Conservation (phyloP, 495 filamentous ascomycete species). For the Penicillium odoratum region DNA sequence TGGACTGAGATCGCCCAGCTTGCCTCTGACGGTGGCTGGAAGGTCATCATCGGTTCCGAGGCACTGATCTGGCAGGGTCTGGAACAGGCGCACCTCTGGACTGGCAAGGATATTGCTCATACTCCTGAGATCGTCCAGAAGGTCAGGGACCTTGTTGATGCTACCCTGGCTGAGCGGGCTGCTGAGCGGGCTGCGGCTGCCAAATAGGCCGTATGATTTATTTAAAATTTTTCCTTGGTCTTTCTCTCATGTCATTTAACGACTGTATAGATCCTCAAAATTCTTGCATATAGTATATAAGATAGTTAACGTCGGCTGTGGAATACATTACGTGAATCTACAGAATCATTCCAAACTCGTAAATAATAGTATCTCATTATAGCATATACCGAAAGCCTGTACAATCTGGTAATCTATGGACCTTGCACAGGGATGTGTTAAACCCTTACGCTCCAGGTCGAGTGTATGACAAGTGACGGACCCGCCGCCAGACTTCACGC, state of each 20-base stretch:
- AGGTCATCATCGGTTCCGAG: constrained; percentile 68
- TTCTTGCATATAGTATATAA: constrained; percentile 30
- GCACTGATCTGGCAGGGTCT: constrained; percentile 75
- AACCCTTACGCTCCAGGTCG: constrained; percentile 49
- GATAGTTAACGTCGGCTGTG: constrained; percentile 19
- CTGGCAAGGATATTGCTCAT: constrained; percentile 50
- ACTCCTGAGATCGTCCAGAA: constrained; percentile 51
- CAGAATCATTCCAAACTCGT: background rate
- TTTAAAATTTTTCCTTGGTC: constrained; percentile 6
- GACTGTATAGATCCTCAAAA: constrained; percentile 31
- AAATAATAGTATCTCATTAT: constrained; percentile 1
- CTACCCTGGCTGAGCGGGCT: constrained; percentile 35
- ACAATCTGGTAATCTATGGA: constrained; percentile 2
- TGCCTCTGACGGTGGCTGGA: constrained; percentile 60
- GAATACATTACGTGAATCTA: constrained; percentile 15
- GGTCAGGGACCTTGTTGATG: constrained; percentile 52
- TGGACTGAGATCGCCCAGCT: constrained; percentile 63
- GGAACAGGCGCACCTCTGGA: constrained; percentile 69
- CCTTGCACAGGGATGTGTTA: background rate
- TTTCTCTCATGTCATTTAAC: constrained; percentile 19
- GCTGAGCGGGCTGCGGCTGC: constrained; percentile 28
- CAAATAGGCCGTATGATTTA: constrained; percentile 33
- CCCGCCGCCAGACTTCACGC: constrained; percentile 67
- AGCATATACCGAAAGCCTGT: constrained; percentile 3
- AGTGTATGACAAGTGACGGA: constrained; percentile 58